Evolutionary conservation across 2,329 filamentous ascomycete species (phyloP), one percentile per base, ranked within the genome.

Genomic region (Epicoccum sorghinum): DNA sequence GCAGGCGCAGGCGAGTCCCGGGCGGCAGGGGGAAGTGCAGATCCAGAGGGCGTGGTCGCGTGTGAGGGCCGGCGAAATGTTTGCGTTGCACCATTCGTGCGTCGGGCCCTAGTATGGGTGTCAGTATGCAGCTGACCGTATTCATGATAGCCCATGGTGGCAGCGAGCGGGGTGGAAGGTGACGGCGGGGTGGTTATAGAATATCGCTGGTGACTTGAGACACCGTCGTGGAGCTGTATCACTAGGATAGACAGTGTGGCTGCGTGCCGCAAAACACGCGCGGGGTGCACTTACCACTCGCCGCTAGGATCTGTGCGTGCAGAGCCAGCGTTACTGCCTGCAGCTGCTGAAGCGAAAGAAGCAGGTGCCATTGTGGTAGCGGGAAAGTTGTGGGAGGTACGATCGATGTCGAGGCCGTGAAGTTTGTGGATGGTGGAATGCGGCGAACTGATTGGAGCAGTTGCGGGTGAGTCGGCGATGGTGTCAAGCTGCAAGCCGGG

Each of bases 11-110:
- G 59, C n/a, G 52, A 56, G 53, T 75, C 65, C 52, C 71, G 67
- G 41, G 69, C 59, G 48, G 66, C 51, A 51, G 71, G 60, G 44
- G 64, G 61, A 72, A 74, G 61, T 39, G 71, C 71, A 51, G 73
- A 74, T 41, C 66, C 70, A 44, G 81, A 79, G 58, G 78, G 72
- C 61, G 80, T 82, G 51, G 83, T 82, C 64, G 83, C 83, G 70
- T 83, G 79, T 66, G 85, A 88, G 38, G 85, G 79, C 67, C 86
- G 81, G 59, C 85, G 84, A 77, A 88, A 88, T 63, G 86, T 88
- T 74, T 87, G 85, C 59, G 85, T 87, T 62, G 84, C 82, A 76
- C 86, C 86, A 69, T 88, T 88, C 64, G 83, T 79, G 69, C 85
- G 83, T 72, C 85, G 83, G 71, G 85, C 79, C 84, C 85, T 87